Base-by-base conservation (phyloP, 441 rosid genomes). In the Omphalea diandra region DNA sequence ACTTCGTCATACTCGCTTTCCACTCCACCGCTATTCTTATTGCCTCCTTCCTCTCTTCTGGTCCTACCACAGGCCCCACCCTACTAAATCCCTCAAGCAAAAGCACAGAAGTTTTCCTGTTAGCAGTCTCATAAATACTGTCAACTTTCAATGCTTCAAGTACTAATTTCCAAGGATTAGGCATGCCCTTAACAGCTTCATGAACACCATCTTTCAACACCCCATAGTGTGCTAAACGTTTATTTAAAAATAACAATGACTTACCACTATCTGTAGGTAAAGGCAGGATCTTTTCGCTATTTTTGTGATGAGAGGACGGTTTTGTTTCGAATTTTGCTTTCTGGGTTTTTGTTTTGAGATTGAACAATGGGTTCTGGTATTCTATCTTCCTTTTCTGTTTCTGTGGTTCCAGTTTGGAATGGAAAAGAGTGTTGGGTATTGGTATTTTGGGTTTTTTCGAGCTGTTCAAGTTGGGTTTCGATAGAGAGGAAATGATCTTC, bases 81-180 rank as follows among this genome's bases (percentile, higher is more conserved):
- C 46, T 65, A 26, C 17, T 55, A 43, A 60, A 44, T 27, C 43
- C 64, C 71, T 75, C 68, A 73, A 75, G 64, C 56, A 70, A 18
- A 18, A 71, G 26, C 57, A 38, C 26, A 43, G 68, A 71, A 59
- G 59, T 70, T n/a, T 14, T 57, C 47, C 63, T 70, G 14, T 20
- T 24, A 68, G 55, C 61, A 11, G 11, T 14, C 5, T n/a, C n/a
- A n/a, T n/a, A n/a, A n/a, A n/a, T n/a, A n/a, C n/a, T n/a, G n/a
- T n/a, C n/a, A n/a, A n/a, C n/a, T n/a, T n/a, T n/a, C n/a, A n/a
- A n/a, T n/a, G n/a, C n/a, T n/a, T n/a, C n/a, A n/a, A n/a, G n/a
- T n/a, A n/a, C n/a, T n/a, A n/a, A n/a, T n/a, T n/a, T 54, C 14
- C 36, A 72, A 27, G 72, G 59, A 46, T 75, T 58, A 26, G 64